phyloP scores from a whole-genome alignment of 129 eudicot genomes.

The Rutidosis leptorrhynchoides region DNA sequence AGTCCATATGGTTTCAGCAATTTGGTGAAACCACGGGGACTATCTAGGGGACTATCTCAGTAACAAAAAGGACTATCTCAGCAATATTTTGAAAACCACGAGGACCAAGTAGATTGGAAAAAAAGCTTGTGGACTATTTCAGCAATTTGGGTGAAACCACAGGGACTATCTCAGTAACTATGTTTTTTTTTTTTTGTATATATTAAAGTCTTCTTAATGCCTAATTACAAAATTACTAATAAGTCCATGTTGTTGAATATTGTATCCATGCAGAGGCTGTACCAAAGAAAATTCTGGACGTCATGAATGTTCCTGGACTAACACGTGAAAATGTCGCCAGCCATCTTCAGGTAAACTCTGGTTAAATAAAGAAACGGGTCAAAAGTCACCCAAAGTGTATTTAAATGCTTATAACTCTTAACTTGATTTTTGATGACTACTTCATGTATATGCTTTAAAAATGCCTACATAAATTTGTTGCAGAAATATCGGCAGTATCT shows the following conservation, averaged over 20 bases:
- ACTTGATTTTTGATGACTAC: background rate
- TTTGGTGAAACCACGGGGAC: no score
- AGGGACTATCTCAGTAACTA: no score
- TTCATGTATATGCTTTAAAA: background rate
- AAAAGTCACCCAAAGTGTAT: background rate
- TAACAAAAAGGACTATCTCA: no score
- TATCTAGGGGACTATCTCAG: no score
- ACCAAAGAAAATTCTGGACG: constrained; percentile 87
- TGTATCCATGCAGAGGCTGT: constrained; percentile 75
- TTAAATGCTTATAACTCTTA: background rate
- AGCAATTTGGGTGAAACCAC: no score
- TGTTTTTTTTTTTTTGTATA: background rate
- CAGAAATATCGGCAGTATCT: constrained; percentile 91
- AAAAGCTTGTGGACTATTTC: no score
- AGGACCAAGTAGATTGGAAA: no score
- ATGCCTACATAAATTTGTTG: constrained; percentile 26
- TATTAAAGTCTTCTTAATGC: background rate
- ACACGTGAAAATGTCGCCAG: constrained; percentile 92
- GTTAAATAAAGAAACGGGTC: background rate
- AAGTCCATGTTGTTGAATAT: constrained; percentile 10
- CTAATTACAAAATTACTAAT: constrained; percentile 2
- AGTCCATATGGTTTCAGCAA: no score
- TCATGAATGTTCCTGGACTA: constrained; percentile 93
- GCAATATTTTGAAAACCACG: no score
- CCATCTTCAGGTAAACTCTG: constrained; percentile 75